Evolutionary conservation across 208 protist genomes (phyloP), one percentile per base, ranked within the genome.

Genomic region (Crithidia bombi): DNA sequence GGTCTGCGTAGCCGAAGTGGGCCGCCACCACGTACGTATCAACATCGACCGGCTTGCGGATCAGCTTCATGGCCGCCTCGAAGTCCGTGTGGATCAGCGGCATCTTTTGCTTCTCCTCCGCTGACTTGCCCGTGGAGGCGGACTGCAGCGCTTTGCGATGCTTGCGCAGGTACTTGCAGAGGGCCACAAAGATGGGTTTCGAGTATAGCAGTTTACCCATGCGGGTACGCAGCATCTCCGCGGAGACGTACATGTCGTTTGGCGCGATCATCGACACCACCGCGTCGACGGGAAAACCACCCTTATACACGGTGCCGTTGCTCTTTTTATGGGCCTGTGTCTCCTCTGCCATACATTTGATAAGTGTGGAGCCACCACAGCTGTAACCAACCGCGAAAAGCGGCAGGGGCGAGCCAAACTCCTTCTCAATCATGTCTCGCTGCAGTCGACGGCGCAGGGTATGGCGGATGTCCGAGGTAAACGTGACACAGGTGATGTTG

Each of bases 311-410:
- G 41, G 63, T 51, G 5, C 36, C 65, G 17, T 54, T 39, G 63
- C 51, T 58, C 11, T 15, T 33, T 36, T 32, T 1, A 14, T 67
- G 61, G 1, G 61, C 61, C 47, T 54, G 46, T 12, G 63, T 68
- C 69, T 90, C 83, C 63, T 92, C 83, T 2, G 78, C 83, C 3
- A 92, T 1, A 39, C 73, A 65, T 17, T 82, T 80, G 49, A 77
- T 79, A 14, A 85, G 51, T 11, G 73, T 71, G 33, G 46, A 58
- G 44, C 81, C 80, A 56, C 87, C 87, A 10, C 75, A 50, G 57
- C 81, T 85, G 70, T 83, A 90, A 19, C 87, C 87, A 21, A 92
- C 32, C 30, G 75, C 79, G 36, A 84, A 69, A 3, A 90, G 35
- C 5, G 83, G 81, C 46, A 86, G 63, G 41, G 54, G 26, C 12